Percentiles rank a stretch among this genome's conserved stretches.
Conservation (phyloP, 202 grass and related monocot genomes). For the Digitaria exilis region DNA sequence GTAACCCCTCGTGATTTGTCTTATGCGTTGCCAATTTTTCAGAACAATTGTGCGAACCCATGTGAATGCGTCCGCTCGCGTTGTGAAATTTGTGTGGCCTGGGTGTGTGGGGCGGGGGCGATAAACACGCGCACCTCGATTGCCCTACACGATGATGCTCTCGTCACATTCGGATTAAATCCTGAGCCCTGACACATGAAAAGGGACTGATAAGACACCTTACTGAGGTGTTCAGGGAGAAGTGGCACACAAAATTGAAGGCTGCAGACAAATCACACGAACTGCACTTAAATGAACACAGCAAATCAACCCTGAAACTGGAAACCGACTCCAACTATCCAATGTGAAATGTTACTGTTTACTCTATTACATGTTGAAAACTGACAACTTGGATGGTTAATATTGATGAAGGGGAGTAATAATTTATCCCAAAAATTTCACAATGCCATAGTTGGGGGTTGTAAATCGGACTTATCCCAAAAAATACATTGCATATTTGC, state of each 20-base stretch:
- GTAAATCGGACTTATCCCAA: too few relatives aligned
- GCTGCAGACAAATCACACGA: background rate
- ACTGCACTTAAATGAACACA: too few relatives aligned
- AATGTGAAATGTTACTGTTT: background rate
- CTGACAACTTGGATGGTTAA: background rate
- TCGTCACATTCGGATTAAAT: too few relatives aligned
- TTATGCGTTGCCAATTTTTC: background rate
- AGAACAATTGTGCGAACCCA: background rate
- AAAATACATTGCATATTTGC: constrained; percentile 9
- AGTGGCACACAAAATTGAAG: background rate
- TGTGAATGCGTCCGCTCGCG: background rate
- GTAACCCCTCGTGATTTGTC: background rate
- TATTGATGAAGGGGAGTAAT: background rate
- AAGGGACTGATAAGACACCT: too few relatives aligned
- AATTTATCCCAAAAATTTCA: too few relatives aligned
- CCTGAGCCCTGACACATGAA: too few relatives aligned
- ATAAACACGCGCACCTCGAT: background rate
- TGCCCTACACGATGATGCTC: too few relatives aligned
- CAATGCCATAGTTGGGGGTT: too few relatives aligned
- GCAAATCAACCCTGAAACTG: background rate
- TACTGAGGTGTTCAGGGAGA: background rate
- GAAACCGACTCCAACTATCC: background rate
- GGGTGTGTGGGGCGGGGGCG: background rate
- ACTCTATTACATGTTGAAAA: background rate
- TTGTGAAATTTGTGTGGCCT: background rate